Evolutionary conservation across 2,329 filamentous ascomycete genomes (phyloP).

Genomic region (Nectriaceae sp.): DNA sequence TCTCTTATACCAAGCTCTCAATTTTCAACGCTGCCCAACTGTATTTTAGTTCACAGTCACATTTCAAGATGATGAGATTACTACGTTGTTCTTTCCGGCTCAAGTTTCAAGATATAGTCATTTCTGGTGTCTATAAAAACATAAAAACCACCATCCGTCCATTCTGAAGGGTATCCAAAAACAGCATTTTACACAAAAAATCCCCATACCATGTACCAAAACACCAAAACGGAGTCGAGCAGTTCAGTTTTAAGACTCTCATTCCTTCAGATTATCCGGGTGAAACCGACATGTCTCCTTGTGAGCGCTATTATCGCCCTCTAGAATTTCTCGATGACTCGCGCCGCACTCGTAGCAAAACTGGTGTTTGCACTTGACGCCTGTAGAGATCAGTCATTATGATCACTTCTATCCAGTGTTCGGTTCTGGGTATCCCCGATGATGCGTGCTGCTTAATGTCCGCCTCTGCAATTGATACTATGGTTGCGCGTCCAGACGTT

Average conservation of each 20-base stretch:
- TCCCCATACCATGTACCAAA: neutral
- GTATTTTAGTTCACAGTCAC: no score
- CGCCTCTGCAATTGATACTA: conserved; percentile 22
- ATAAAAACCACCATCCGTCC: no score
- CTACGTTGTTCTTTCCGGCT: no score
- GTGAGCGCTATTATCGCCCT: conserved; percentile 36
- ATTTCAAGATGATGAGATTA: no score
- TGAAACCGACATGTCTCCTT: conserved; percentile 32
- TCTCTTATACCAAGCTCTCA: no score
- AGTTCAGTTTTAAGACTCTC: neutral
- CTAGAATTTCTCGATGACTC: conserved; percentile 33
- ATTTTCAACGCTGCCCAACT: no score
- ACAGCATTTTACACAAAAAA: neutral
- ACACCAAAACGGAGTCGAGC: neutral
- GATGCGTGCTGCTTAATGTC: neutral
- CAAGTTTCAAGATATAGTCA: no score
- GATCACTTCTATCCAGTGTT: neutral
- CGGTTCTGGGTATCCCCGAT: neutral
- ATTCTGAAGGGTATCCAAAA: conserved; percentile 10
- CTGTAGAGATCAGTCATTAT: conserved; percentile 20
- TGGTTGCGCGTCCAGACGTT: conserved; percentile 22
- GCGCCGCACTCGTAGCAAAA: conserved; percentile 42
- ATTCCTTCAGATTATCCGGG: conserved; percentile 18
- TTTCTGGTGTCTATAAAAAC: no score
- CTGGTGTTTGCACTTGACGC: conserved; percentile 29